Conservation (phyloP, 2,329 filamentous ascomycete genomes). For the Aspergillus vadensis region DNA sequence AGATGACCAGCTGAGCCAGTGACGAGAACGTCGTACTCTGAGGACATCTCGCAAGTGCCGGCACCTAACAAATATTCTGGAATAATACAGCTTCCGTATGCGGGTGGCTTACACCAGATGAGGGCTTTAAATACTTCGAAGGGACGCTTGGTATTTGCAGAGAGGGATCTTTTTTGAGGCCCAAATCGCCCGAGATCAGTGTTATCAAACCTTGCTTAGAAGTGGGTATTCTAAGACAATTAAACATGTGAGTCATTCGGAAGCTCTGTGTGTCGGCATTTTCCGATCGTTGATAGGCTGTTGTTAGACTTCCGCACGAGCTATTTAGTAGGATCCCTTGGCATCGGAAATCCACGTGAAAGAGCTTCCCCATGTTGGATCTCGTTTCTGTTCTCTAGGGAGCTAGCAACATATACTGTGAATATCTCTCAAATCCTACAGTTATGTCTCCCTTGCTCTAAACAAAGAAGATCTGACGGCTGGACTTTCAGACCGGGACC, state of each 20-base stretch:
- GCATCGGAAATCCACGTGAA: no score
- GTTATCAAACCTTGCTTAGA: neutral
- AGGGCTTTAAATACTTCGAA: neutral
- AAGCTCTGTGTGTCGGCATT: neutral
- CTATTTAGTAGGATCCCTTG: no score
- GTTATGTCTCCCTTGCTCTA: no score
- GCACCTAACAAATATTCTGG: neutral
- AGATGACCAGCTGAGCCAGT: conserved; percentile 19
- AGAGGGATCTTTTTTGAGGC: neutral
- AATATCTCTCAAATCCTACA: no score
- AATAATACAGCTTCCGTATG: neutral
- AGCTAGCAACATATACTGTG: no score
- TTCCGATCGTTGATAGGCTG: neutral
- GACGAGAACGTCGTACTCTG: conserved; percentile 14
- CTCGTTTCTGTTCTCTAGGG: no score
- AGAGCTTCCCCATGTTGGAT: no score
- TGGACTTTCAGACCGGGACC: no score
- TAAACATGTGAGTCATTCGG: neutral
- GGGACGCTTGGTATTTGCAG: neutral
- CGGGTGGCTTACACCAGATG: neutral
- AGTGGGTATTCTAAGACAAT: neutral
- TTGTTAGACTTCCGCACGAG: no score
- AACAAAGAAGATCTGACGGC: no score
- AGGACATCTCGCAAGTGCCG: neutral
- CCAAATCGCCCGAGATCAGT: neutral